Evolutionary conservation across 768 basidiomycete species (phyloP).

Genomic region (Sistotremastrum suecicum): DNA sequence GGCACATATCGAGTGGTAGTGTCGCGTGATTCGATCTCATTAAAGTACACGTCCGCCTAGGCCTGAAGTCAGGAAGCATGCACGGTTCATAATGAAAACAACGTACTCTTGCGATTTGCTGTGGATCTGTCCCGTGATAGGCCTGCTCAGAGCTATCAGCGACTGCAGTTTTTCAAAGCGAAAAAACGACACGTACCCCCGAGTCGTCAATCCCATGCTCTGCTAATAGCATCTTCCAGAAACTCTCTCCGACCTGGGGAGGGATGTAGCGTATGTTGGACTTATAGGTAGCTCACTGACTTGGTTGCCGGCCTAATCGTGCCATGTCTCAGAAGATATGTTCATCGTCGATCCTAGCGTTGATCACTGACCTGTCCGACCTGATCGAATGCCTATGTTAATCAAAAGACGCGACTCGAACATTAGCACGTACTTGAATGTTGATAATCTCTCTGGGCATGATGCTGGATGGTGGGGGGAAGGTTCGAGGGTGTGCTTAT

Average conservation of each 20-base stretch:
- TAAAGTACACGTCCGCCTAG: conserved; percentile 74
- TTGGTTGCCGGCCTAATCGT: conserved; percentile 50
- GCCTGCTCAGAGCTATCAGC: not conserved
- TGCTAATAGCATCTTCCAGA: conserved; percentile 79
- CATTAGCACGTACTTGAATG: conserved; percentile 38
- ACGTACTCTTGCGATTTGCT: not conserved
- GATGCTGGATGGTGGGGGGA: conserved; percentile 5
- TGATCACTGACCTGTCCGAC: conserved; percentile 47
- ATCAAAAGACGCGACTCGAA: conserved; percentile 3
- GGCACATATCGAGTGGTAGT: conserved; percentile 68
- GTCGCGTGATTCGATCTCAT: conserved; percentile 38
- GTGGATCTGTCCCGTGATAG: not conserved
- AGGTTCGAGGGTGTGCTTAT: not conserved
- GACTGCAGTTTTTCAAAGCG: not conserved
- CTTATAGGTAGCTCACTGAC: conserved; percentile 17
- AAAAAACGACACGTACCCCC: conserved; percentile 35
- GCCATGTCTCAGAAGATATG: conserved; percentile 2
- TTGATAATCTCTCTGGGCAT: conserved; percentile 78
- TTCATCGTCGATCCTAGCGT: conserved; percentile 14
- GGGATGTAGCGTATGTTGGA: not conserved
- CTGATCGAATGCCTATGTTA: conserved; percentile 18
- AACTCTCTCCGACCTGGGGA: conserved; percentile 45
- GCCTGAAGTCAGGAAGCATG: not conserved
- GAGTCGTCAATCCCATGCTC: conserved; percentile 71
- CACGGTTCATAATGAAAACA: not conserved